Base-by-base conservation (phyloP, 2,329 filamentous ascomycete species). In the Diplodia mutila region DNA sequence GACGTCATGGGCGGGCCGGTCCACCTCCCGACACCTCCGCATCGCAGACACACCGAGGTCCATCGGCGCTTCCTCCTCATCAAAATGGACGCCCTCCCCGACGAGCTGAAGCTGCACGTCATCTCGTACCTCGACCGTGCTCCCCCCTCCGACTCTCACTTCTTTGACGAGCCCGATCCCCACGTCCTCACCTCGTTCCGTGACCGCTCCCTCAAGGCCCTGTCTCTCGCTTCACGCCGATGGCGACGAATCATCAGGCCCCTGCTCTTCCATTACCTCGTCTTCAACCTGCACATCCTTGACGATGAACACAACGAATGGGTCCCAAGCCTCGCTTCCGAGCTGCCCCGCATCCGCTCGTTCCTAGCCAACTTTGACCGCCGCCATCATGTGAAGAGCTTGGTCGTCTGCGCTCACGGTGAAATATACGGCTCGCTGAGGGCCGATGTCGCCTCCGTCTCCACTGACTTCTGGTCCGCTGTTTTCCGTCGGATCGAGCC, bases 381-480 rank as follows among this genome's bases (percentile, higher is more conserved):
- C 18, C 75, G 74, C 39, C 69, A 72, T 32, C 74, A 82, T 65
- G 79, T 89, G 29, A 76, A 76, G 37, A 86, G 81, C 63, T 73
- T 87, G 4, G 81, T 85, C 14, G 75, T 85, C 9, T 75, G 79
- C 61, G 80, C 79, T 14, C n/a, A n/a, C 25, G 39, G 46, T 11
- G 64, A 66, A 12, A 21, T 59, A 3, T 49, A 27, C 27, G 59
- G 37, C 6, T 23, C 42, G 7, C 29, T 39, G n/a, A 37, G 21
- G 11, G 32, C 39, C 18, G 39, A 42, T 49, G 23, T 49, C 39
- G 25, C 32, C n/a, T 18, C 53, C n/a, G 21, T 51, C n/a, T 48
- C 53, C 7, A 52, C 68, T 6, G 72, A 75, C 3, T 74, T 78
- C 23, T 79, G 76, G 76, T 57, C 67, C 4, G 69, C 72, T 14